Evolutionary conservation across 768 basidiomycete genomes (phyloP).

Genomic region (Phaffia tasmanica): DNA sequence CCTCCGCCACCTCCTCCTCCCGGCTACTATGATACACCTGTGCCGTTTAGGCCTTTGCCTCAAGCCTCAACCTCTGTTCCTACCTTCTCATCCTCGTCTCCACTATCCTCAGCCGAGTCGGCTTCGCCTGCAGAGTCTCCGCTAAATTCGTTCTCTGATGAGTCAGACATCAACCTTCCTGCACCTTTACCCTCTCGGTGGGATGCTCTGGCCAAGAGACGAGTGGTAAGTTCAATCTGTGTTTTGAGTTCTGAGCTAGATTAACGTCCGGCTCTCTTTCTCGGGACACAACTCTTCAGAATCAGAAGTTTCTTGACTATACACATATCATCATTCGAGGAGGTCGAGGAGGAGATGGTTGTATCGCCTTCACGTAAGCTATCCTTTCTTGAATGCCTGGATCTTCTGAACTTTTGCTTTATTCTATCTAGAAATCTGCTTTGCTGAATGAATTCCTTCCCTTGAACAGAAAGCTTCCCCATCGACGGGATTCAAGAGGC

Average conservation of each 20-base stretch:
- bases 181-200: background rate
- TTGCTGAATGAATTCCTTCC: too few species aligned
- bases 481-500: constrained; percentile 17
- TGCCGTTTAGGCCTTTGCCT: constrained; percentile 9
- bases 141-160: background rate
- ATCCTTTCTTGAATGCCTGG: background rate
- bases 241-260: background rate
- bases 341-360: constrained; percentile 20
- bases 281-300: background rate
- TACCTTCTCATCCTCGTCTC: constrained; percentile 23
- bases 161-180: background rate
- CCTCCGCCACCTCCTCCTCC: constrained; percentile 2
- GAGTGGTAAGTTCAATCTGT: constrained; percentile 10
- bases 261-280: background rate
- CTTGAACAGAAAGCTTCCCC: constrained; percentile 10
- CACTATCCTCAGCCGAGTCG: constrained; percentile 1
- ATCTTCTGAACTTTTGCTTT: background rate
- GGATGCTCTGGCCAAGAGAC: constrained; percentile 19
- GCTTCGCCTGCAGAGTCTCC: background rate
- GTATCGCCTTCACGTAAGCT: constrained; percentile 15
- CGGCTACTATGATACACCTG: background rate
- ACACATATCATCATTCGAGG: constrained; percentile 13
- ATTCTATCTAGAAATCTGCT: background rate
- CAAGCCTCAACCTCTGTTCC: background rate
- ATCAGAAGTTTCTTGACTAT: constrained; percentile 19